Conservation (phyloP, 768 basidiomycete genomes). For the Rickenella mellea region DNA sequence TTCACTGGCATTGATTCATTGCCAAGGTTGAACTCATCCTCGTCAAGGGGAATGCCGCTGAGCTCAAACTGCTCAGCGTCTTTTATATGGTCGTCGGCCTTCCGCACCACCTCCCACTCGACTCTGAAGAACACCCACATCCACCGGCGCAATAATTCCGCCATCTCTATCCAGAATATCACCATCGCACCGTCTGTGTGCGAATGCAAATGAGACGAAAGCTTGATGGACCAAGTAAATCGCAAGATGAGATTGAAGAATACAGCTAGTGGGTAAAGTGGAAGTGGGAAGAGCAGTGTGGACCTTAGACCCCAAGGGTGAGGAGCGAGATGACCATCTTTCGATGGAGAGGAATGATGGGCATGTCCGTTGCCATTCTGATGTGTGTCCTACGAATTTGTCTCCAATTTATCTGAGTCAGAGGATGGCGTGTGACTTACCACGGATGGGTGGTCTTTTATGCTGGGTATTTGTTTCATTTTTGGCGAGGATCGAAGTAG, state of each 20-base stretch:
- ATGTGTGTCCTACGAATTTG: too few species aligned
- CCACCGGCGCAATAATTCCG: conserved; percentile 88
- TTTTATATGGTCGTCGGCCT: too few species aligned
- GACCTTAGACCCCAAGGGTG: conserved; percentile 70
- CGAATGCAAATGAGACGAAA: conserved; percentile 79
- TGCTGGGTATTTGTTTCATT: too few species aligned
- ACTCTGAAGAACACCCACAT: conserved; percentile 96
- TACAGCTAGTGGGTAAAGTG: conserved; percentile 76
- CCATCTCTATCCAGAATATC: conserved; percentile 85
- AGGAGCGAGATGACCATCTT: conserved; percentile 10
- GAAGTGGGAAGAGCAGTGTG: conserved; percentile 68
- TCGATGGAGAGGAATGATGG: conserved; percentile 9
- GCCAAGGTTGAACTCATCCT: neutral
- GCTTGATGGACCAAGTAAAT: conserved; percentile 88
- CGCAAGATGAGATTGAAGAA: conserved; percentile 80
- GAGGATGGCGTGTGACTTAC: conserved; percentile 7
- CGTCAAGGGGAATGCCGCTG: too few species aligned
- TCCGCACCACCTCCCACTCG: conserved; percentile 93
- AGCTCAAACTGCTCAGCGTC: too few species aligned
- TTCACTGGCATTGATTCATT: conserved; percentile 1
- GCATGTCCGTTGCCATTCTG: conserved; percentile 4
- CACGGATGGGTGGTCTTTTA: conserved; percentile 11
- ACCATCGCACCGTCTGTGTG: conserved; percentile 60
- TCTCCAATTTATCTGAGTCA: conserved; percentile 1
- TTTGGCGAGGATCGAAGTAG: conserved; percentile 40